Evolutionary conservation across 495 filamentous ascomycete genomes (phyloP), one percentile per base, ranked within the genome.

Genomic region (Glutinoglossum americanum): DNA sequence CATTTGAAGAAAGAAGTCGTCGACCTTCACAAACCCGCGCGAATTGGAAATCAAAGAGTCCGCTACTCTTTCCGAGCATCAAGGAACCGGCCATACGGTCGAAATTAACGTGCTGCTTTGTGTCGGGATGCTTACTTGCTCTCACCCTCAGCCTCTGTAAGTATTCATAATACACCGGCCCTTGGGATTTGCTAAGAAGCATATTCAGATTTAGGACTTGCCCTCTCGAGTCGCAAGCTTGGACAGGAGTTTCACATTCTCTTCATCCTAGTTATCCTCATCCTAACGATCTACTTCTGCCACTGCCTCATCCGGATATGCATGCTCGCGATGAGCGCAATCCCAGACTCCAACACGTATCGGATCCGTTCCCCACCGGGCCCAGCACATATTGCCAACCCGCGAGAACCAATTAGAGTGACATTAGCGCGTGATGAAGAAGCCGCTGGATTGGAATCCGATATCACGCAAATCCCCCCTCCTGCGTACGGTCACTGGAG

Each of bases 401-500:
- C 81, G 4, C 65, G 66, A 15, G 65, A 73, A 28, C 84, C 82
- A 15, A 85, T 86, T 54, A 74, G 73, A 33, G 77, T 84, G 4
- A 71, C 77, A 13, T 67, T 83, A 30, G 75, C 76, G 8, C 69
- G 73, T n/a, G 80, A 83, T 61, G 81, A 82, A 62, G 81, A 84
- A 54, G 70, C 71, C 26, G 71, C 72, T n/a, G 23, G 57, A 32
- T 28, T 35, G 17, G 56, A 58, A 15, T 27, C 23, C 21, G 56
- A 58, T 21, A 33, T 15, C 9, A 28, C n/a, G n/a, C 49, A 28
- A 21, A 59, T 61, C 13, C 81, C 85, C 17, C 88, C 88, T 33
- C 88, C 88, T 17, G 86, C 87, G n/a, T 94, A 94, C 68, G 88
- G 87, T 1, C 65, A 85, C 10, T 94, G 87, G 87, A 72, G 85